Base-by-base conservation (phyloP, 163 green algal genomes). In the Volvox carteri region DNA sequence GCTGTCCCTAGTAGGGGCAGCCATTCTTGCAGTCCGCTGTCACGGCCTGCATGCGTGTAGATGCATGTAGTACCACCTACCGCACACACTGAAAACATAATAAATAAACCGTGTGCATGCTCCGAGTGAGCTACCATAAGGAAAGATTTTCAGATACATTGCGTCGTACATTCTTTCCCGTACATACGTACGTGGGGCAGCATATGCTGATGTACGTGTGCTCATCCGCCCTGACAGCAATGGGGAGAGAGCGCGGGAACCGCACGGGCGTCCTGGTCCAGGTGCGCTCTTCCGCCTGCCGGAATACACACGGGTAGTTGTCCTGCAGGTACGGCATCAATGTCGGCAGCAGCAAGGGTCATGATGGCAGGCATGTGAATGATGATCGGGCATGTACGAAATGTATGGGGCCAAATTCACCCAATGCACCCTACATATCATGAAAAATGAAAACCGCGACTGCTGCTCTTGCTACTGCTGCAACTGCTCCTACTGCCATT, bases 121-220 rank as follows among this genome's bases (percentile, higher is more conserved):
- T n/a, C n/a, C n/a, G n/a, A n/a, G n/a, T n/a, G n/a, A n/a, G n/a
- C n/a, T n/a, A n/a, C n/a, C n/a, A n/a, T n/a, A n/a, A n/a, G n/a
- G n/a, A n/a, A n/a, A n/a, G n/a, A n/a, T 16, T 58, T 25, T 25
- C 16, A 58, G 16, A 58, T 58, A 58, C 16, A 58, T 58, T 16
- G 37, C 12, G 35, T 25, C 12, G 11, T 37, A 33, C 8, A 4
- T 48, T 28, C 8, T 46, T 76, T 19, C 9, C 21, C 35, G 50
- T 6, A 12, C 33, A 6, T 50, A 73, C 78, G 35, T 33, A 85
- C 78, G 78, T 85, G 23, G 78, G 78, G 78, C 78, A 85, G 56
- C 78, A 85, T 23, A 85, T n/a, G 39, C 8, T 1, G 7, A 85
- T 37, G 33, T 42, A 48, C 12, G 3, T 60, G 11, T 85, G 21